These are phyloP conservation scores for Gonapodya prolifera DNA, from an alignment of 192 early-diverging fungal genomes.

Conservation along the genomic window DNA sequence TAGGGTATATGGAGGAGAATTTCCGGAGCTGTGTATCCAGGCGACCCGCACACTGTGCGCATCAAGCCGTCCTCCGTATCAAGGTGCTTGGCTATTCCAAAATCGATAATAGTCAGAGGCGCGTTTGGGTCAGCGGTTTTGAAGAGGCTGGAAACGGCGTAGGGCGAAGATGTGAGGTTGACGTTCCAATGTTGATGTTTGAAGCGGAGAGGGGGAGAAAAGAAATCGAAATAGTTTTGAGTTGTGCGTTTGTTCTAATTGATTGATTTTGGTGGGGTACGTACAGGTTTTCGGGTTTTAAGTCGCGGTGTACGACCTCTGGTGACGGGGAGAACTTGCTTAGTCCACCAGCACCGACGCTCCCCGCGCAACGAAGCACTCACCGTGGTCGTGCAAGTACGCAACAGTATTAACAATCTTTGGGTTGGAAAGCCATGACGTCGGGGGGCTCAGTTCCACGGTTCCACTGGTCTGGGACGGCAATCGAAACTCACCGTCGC, in stretches of 20 bases:
- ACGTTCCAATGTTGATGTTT: no score
- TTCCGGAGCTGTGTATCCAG: slow-evolving; percentile 9
- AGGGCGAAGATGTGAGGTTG: no score
- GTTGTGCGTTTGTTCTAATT: no score
- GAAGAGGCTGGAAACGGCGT: no score
- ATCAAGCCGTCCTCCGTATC: slow-evolving; percentile 4
- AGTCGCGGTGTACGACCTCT: slow-evolving; percentile 6
- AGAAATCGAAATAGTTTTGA: no score
- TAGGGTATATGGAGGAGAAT: slow-evolving; percentile 4
- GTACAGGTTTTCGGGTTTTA: slow-evolving; percentile 6
- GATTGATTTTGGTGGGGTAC: neutral
- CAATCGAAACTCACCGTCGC: slow-evolving; percentile 1
- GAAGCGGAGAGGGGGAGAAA: no score
- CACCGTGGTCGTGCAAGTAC: slow-evolving; percentile 64
- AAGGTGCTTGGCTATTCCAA: slow-evolving; percentile 6
- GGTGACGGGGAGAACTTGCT: no score
- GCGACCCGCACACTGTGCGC: slow-evolving; percentile 1
- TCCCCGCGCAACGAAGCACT: no score
- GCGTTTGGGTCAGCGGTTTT: neutral
- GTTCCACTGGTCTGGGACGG: no score
- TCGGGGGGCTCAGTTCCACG: no score
- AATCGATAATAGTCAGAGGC: neutral
- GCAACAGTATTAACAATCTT: slow-evolving; percentile 30
- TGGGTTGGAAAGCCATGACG: neutral
- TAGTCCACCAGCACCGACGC: no score